Base-by-base conservation (phyloP, 441 rosid genomes). In the Adansonia madagascariensis region DNA sequence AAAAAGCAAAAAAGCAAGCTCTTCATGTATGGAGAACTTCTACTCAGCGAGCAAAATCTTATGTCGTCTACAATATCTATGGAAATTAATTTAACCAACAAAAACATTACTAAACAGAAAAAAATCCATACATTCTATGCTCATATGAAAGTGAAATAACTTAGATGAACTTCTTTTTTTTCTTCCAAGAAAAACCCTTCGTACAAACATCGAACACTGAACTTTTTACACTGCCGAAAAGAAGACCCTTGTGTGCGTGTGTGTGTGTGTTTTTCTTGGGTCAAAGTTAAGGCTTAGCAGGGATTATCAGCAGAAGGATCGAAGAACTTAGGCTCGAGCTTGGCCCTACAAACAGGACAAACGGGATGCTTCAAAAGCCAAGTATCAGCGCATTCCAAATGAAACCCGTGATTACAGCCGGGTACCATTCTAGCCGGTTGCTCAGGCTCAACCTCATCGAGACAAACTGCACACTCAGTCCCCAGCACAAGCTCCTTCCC, bases 331-430 rank as follows among this genome's bases (percentile, higher is more conserved):
- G 77, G 78, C 20, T 75, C 88, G 20, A 92, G 89, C 52, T 85
- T 82, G 56, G 86, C 77, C 10, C 97, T 80, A 43, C 97, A 94
- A 65, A 94, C 79, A 15, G 98, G 98, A 76, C 97, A 94, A 20
- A 85, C 80, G 3, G 93, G 20, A 18, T 84, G 87, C 67, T 84
- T 80, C 0, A 87, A 83, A 9, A 94, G 92, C 98, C 98, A 94
- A 63, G 92, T 77, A 74, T 94, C 97, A 5, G 89, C 92, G 72
- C 98, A 92, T 49, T 89, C 71, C 63, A 86, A 79, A 76, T 94
- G 98, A 70, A 92, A 94, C 15, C 98, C 94, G 70, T 94, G 96
- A 77, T 89, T 92, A 74, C 98, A 92, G 31, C 94, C 92, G n/a
- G 98, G 98, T 68, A 94, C 87, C 73, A 91, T 8, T 35, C 96